These are phyloP conservation scores for Cucurbitaria berberidis DNA, from an alignment of 2,329 filamentous ascomycete species.

Conservation along the genomic window DNA sequence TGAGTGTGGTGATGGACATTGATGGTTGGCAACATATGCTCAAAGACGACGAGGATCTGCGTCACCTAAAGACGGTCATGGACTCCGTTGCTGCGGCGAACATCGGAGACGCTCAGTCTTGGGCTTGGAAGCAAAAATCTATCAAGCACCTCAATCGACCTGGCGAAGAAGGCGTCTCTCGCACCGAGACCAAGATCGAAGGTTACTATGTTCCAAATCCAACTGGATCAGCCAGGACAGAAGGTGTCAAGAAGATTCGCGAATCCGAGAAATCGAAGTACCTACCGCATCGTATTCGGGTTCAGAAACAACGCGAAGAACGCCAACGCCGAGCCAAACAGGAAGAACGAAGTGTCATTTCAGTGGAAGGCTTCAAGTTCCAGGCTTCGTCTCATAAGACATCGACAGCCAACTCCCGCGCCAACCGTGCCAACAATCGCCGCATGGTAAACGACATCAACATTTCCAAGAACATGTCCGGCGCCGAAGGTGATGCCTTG, in stretches of 20 bases:
- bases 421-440: conserved; percentile 93
- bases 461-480: conserved; percentile 78
- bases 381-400: conserved; percentile 74
- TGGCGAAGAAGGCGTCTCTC: conserved; percentile 61
- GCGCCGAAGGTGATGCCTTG: conserved; percentile 83
- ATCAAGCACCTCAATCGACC: conserved; percentile 71
- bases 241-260: conserved; percentile 92
- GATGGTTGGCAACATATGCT: conserved; percentile 73
- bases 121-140: conserved; percentile 75
- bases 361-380: conserved; percentile 60
- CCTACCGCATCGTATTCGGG: conserved; percentile 94
- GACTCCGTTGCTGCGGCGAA: conserved; percentile 54
- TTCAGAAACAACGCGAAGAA: conserved; percentile 88
- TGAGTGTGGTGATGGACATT: conserved; percentile 68
- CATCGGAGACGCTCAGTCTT: conserved; percentile 65
- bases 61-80: conserved; percentile 61
- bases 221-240: conserved; percentile 86
- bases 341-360: conserved; percentile 55
- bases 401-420: conserved; percentile 87
- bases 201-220: conserved; percentile 84
- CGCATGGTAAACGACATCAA: conserved; percentile 94
- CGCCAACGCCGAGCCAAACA: conserved; percentile 78
- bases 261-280: conserved; percentile 99
- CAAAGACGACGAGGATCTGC: conserved; percentile 72
- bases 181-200: conserved; percentile 61